Evolutionary conservation across 2,329 filamentous ascomycete species (phyloP).

Genomic region (Colletotrichum abscissum): DNA sequence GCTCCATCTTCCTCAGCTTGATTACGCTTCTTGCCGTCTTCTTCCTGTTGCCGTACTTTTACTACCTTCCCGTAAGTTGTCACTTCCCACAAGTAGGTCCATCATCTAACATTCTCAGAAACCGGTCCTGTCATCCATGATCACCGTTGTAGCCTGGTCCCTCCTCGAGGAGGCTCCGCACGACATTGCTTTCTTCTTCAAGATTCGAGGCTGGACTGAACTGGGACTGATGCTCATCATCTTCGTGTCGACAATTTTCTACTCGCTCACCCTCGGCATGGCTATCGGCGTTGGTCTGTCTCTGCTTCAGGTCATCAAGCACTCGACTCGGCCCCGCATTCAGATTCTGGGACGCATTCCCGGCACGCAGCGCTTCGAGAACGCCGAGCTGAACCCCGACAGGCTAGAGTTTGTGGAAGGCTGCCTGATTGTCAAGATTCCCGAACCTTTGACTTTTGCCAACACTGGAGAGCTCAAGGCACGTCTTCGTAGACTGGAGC

Average conservation of each 20-base stretch:
- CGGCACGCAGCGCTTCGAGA: conserved; percentile 85
- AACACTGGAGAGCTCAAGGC: conserved; percentile 94
- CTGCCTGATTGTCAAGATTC: conserved; percentile 96
- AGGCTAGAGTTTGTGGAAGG: conserved; percentile 90
- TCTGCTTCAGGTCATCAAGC: conserved; percentile 87
- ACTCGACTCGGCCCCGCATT: conserved; percentile 91
- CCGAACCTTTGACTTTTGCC: conserved; percentile 94
- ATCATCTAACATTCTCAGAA: conserved; percentile 65
- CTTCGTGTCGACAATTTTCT: conserved; percentile 92
- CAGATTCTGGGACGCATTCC: conserved; percentile 94
- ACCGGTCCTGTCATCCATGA: conserved; percentile 92
- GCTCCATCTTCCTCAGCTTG: conserved; percentile 85
- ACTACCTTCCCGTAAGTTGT: conserved; percentile 87
- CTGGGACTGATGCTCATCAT: conserved; percentile 90
- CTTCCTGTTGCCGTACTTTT: conserved; percentile 90
- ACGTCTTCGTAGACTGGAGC: conserved; percentile 83
- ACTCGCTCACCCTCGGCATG: conserved; percentile 93
- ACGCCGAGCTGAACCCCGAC: conserved; percentile 79
- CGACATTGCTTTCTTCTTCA: conserved; percentile 89
- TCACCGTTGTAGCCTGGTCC: conserved; percentile 93
- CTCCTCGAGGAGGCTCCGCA: conserved; percentile 95
- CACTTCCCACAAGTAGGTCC: conserved; percentile 5
- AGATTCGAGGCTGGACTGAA: conserved; percentile 87
- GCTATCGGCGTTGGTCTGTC: conserved; percentile 93
- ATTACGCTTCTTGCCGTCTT: conserved; percentile 85